Percentiles rank a stretch among this genome's conserved stretches.
phyloP scores from a whole-genome alignment of 192 early-diverging fungal genomes.

The Linnemannia exigua region DNA sequence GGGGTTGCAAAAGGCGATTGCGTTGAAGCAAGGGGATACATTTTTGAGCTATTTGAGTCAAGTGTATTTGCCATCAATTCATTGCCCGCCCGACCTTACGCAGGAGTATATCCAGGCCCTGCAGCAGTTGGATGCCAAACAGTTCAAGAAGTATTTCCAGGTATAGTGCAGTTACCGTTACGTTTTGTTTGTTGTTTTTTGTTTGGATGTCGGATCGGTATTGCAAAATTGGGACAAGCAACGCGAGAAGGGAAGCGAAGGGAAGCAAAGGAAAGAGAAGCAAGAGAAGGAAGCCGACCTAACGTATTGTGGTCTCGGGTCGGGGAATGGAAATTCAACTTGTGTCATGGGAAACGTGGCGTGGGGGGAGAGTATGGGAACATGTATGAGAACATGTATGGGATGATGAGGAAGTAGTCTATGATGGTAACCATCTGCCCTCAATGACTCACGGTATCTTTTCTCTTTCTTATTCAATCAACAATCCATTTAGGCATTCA shows the following conservation, averaged over 20 bases:
- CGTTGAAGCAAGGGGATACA: conserved; percentile 65
- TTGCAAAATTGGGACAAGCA: no score
- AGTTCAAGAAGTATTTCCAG: conserved; percentile 83
- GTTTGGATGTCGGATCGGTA: background rate
- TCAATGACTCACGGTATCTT: background rate
- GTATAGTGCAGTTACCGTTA: conserved; percentile 46
- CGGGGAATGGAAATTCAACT: background rate
- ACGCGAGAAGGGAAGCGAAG: background rate
- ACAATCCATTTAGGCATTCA: conserved; percentile 53
- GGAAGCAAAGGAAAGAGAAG: background rate
- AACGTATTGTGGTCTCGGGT: background rate
- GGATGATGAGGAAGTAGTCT: background rate
- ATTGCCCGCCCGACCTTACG: conserved; percentile 74
- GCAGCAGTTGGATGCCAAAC: conserved; percentile 73
- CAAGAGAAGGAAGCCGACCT: background rate
- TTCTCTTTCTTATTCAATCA: background rate
- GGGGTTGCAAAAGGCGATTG: conserved; percentile 68
- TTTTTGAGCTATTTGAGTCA: conserved; percentile 74
- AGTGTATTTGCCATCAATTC: conserved; percentile 74
- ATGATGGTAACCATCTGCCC: background rate
- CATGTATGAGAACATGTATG: background rate
- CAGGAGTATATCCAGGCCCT: conserved; percentile 83
- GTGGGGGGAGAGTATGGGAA: background rate
- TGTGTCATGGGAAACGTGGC: conserved; percentile 1
- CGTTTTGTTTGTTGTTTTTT: background rate